Percentiles rank a stretch among this genome's conserved stretches.
Conservation (phyloP, 805 yeast genomes). For the Lipomyces orientalis region DNA sequence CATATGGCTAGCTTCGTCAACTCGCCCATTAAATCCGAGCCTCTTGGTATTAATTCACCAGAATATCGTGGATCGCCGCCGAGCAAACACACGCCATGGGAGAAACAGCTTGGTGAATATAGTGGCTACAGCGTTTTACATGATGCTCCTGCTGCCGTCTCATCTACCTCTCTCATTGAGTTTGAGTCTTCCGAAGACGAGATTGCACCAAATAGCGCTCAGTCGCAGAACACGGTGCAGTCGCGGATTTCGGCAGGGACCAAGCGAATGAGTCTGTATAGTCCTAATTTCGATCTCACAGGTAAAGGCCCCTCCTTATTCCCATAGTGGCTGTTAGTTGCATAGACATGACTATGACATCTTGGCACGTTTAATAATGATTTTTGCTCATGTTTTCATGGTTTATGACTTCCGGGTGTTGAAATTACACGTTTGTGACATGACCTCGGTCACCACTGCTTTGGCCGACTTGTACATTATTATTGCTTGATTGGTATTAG, state of each 20-base stretch:
- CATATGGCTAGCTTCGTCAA: slow-evolving; percentile 27
- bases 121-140: slow-evolving; percentile 33
- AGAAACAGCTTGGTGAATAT: slow-evolving; percentile 17
- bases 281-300: slow-evolving; percentile 18
- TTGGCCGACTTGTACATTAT: slow-evolving; percentile 2
- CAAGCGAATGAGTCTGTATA: slow-evolving; percentile 27
- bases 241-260: slow-evolving; percentile 13
- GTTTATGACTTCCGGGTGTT: not conserved
- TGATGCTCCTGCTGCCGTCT: slow-evolving; percentile 20
- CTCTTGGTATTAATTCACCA: slow-evolving; percentile 25
- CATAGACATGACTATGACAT: not conserved
- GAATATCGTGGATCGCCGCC: slow-evolving; percentile 32
- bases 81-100: not conserved
- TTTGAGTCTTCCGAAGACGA: slow-evolving; percentile 34
- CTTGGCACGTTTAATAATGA: not conserved
- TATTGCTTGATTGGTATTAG: not conserved
- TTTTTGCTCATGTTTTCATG: not conserved
- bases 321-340: not conserved
- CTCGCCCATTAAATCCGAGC: slow-evolving; percentile 23
- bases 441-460: not conserved
- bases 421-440: no score
- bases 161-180: slow-evolving; percentile 28
- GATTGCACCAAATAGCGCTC: not conserved
- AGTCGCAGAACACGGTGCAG: slow-evolving; percentile 3
- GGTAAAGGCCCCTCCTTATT: not conserved